These are phyloP conservation scores for Leishmania turanica DNA, from an alignment of 208 protist species.

Conservation along the genomic window DNA sequence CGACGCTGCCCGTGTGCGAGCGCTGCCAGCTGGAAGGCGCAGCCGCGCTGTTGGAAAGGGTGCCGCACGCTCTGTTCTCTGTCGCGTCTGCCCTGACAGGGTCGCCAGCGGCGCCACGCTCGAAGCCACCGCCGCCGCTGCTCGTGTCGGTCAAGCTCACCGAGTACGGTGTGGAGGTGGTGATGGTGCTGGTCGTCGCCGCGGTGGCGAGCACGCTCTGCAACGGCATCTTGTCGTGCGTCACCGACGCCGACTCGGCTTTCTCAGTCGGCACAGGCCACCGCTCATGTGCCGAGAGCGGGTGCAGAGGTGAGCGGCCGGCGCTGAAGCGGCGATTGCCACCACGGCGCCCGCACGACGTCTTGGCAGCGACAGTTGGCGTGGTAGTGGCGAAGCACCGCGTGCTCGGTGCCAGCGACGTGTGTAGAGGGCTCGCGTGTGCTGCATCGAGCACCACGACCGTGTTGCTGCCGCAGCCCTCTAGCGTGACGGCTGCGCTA, in stretches of 20 bases:
- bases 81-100: neutral
- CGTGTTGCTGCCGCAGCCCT: neutral
- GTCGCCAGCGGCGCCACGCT: neutral
- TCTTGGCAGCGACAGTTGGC: neutral
- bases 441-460: neutral
- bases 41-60: neutral
- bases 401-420: neutral
- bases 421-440: neutral
- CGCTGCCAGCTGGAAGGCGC: neutral
- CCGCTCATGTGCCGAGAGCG: neutral
- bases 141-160: constrained; percentile 9
- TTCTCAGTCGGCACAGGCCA: neutral
- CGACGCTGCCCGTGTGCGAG: neutral
- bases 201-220: neutral
- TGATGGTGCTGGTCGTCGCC: neutral
- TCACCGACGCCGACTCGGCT: neutral
- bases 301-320: neutral
- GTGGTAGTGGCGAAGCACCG: neutral
- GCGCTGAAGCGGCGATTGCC: neutral
- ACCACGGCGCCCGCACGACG: neutral
- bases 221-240: neutral
- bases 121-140: neutral
- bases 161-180: constrained; percentile 7
- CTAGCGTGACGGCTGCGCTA: neutral
- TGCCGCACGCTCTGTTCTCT: neutral